Percentiles rank a stretch among this genome's conserved stretches.
phyloP scores from a whole-genome alignment of 1,139 yeast genomes.

The Kurtzmaniella quercitrusa region DNA sequence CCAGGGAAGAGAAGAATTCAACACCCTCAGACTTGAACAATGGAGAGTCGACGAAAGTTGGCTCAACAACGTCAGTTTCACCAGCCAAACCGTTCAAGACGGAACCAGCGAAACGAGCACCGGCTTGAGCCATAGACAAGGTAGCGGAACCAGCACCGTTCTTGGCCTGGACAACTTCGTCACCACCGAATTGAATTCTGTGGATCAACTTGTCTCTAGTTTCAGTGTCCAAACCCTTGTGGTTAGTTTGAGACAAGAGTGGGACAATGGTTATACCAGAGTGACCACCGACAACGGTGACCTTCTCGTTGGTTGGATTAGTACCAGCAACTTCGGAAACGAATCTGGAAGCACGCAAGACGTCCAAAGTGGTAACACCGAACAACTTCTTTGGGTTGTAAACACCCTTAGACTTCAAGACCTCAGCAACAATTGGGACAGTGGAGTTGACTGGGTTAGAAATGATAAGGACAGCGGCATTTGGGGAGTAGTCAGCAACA shows the following conservation, averaged over 20 bases:
- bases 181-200: slow-evolving; percentile 96
- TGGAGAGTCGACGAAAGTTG: slow-evolving; percentile 48
- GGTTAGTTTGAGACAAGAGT: slow-evolving; percentile 63
- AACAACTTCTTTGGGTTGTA: slow-evolving; percentile 78
- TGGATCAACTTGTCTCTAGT: slow-evolving; percentile 67
- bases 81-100: slow-evolving; percentile 56
- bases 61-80: slow-evolving; percentile 45
- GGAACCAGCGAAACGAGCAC: slow-evolving; percentile 68
- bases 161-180: slow-evolving; percentile 93
- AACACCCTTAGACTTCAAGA: slow-evolving; percentile 67
- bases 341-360: slow-evolving; percentile 86
- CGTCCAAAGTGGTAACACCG: slow-evolving; percentile 91
- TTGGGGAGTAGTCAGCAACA: slow-evolving; percentile 68
- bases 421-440: slow-evolving; percentile 89
- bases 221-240: slow-evolving; percentile 46
- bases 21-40: slow-evolving; percentile 48
- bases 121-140: slow-evolving; percentile 95
- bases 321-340: slow-evolving; percentile 52
- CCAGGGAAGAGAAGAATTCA: slow-evolving; percentile 63
- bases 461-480: slow-evolving; percentile 73
- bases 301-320: slow-evolving; percentile 55
- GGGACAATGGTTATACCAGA: slow-evolving; percentile 95
- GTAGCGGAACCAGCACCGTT: slow-evolving; percentile 95
- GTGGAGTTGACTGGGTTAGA: slow-evolving; percentile 97
- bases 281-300: slow-evolving; percentile 95